phyloP scores from a whole-genome alignment of 1,284 basidiomycete species.

The Meripilus lineatus region DNA sequence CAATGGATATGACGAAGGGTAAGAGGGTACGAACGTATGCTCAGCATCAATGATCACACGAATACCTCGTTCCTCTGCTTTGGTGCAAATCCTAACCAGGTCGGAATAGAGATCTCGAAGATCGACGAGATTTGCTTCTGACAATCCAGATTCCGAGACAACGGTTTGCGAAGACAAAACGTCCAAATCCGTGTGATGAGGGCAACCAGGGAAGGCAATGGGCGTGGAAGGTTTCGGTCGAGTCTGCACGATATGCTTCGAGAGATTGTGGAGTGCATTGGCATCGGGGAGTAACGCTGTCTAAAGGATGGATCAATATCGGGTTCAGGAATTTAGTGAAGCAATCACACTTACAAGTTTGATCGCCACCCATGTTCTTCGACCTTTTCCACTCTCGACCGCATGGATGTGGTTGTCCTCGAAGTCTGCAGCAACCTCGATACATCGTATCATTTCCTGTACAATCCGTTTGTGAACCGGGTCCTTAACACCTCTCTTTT shows the following conservation, averaged over 20 bases:
- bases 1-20: too few species aligned
- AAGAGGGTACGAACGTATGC: constrained; percentile 45
- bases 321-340: too few species aligned
- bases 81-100: constrained; percentile 45
- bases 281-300: constrained; percentile 60
- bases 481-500: constrained; percentile 19
- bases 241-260: constrained; percentile 43
- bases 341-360: constrained; percentile 55
- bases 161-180: constrained; percentile 29
- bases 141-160: constrained; percentile 26
- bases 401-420: constrained; percentile 51
- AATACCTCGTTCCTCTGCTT: constrained; percentile 56
- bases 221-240: constrained; percentile 26
- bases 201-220: constrained; percentile 64
- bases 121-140: constrained; percentile 49
- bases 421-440: constrained; percentile 77
- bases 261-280: constrained; percentile 49
- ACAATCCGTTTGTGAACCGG: constrained; percentile 57
- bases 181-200: constrained; percentile 45
- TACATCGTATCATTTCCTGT: constrained; percentile 66
- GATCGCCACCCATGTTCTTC: constrained; percentile 78
- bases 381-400: constrained; percentile 26
- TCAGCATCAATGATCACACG: constrained; percentile 81
- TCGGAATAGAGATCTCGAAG: constrained; percentile 51
- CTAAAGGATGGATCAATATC: constrained; percentile 28